phyloP scores from a whole-genome alignment of 805 yeast genomes.

The Pichia exigua region DNA sequence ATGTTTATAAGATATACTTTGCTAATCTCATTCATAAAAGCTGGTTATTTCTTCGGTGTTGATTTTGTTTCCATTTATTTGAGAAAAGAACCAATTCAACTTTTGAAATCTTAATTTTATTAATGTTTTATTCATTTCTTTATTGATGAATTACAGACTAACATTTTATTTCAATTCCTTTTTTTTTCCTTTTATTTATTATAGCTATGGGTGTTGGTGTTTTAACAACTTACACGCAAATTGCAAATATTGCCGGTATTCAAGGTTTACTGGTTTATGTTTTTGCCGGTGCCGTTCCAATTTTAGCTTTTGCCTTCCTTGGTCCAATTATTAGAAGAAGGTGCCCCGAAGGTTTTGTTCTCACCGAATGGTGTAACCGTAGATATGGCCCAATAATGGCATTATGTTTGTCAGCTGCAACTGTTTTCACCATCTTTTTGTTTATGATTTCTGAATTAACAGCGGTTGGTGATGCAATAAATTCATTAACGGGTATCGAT shows the following conservation, averaged over 20 bases:
- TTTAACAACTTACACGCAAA: conserved; percentile 75
- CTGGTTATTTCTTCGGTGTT: too few relatives aligned
- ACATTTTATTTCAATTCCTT: conserved; percentile 3
- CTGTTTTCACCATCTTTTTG: conserved; percentile 75
- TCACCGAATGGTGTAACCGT: conserved; percentile 90
- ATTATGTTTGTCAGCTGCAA: conserved; percentile 69
- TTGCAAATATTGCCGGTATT: conserved; percentile 78
- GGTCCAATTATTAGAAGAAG: conserved; percentile 74
- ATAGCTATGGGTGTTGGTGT: conserved; percentile 86
- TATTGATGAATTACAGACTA: conserved; percentile 3
- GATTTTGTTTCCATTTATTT: too few relatives aligned
- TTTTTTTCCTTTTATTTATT: conserved; percentile 1
- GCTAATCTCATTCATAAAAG: too few relatives aligned
- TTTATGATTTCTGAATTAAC: conserved; percentile 85
- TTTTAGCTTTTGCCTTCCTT: conserved; percentile 69
- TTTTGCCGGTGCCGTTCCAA: conserved; percentile 73
- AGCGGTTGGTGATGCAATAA: conserved; percentile 70
- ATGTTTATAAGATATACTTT: too few relatives aligned
- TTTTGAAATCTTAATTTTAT: not conserved
- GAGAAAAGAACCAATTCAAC: not conserved
- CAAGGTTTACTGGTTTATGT: conserved; percentile 84
- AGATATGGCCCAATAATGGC: conserved; percentile 71
- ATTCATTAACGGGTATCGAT: conserved; percentile 67
- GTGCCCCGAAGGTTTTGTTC: conserved; percentile 85
- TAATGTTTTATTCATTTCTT: not conserved